Conservation (phyloP, 1,284 basidiomycete species). For the Rhodotorula sp. region DNA sequence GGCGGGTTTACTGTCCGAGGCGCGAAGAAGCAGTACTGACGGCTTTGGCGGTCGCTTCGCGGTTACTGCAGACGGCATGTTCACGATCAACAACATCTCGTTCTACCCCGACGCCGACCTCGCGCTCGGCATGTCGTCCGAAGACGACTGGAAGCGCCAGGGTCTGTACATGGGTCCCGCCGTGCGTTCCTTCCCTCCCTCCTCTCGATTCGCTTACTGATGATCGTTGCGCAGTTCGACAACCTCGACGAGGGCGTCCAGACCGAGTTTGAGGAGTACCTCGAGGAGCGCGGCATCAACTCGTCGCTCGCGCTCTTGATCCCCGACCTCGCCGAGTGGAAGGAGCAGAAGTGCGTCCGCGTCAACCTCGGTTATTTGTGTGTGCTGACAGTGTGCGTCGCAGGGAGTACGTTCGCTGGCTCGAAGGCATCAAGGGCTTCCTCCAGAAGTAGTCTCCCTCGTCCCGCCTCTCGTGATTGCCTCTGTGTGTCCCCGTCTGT, state of each 20-base stretch:
- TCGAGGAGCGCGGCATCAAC: conserved; percentile 83
- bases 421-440: conserved; percentile 78
- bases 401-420: conserved; percentile 86
- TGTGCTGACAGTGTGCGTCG: not conserved
- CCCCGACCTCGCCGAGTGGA: conserved; percentile 61
- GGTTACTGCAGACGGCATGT: conserved; percentile 62
- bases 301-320: conserved; percentile 62
- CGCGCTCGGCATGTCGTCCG: conserved; percentile 75
- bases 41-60: not conserved
- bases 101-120: conserved; percentile 73
- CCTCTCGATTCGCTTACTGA: not conserved
- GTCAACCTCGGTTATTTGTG: no score
- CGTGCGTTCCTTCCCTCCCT: conserved; percentile 52
- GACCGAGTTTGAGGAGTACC: conserved; percentile 76
- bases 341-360: conserved; percentile 75
- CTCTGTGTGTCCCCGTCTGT: not conserved
- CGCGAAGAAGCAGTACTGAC: not conserved
- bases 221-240: conserved; percentile 61
- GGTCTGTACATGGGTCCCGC: conserved; percentile 88
- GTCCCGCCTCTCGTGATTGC: not conserved
- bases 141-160: conserved; percentile 89
- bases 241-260: conserved; percentile 84
- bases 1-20: no score
- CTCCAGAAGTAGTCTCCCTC: conserved; percentile 56
- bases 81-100: conserved; percentile 83